Evolutionary conservation across 805 yeast species (phyloP).

Genomic region (Ogataea trehaloabstinens): DNA sequence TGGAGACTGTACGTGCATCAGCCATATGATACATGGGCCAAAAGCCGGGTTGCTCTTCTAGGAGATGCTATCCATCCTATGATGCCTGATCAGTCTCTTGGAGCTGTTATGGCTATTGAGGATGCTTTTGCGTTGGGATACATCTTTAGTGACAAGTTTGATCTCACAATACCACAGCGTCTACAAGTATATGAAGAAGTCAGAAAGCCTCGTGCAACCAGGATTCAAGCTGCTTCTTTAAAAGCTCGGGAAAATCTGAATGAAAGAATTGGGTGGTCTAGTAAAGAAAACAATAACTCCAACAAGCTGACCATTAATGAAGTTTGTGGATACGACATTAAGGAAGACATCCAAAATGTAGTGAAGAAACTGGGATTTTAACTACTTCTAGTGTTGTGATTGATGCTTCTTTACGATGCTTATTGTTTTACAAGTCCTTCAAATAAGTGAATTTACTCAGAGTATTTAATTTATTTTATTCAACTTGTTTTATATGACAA

Average conservation of each 20-base stretch:
- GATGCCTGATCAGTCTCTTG: constrained; percentile 24
- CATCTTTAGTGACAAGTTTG: constrained; percentile 28
- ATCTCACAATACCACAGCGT: constrained; percentile 23
- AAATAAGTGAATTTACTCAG: too few relatives aligned
- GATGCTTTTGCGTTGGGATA: constrained; percentile 26
- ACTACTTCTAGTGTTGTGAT: too few relatives aligned
- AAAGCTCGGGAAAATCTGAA: constrained; percentile 32
- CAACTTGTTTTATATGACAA: neutral
- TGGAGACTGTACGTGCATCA: constrained; percentile 29
- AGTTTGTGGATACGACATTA: constrained; percentile 33
- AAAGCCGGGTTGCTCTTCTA: constrained; percentile 30
- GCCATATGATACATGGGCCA: constrained; percentile 24
- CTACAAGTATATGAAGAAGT: constrained; percentile 26
- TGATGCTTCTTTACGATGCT: too few relatives aligned
- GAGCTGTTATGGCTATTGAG: constrained; percentile 19
- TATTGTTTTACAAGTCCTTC: too few relatives aligned
- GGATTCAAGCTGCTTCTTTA: constrained; percentile 32
- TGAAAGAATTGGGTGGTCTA: constrained; percentile 33
- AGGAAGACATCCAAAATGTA: constrained; percentile 19
- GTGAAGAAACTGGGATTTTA: too few relatives aligned
- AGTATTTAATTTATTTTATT: too few relatives aligned
- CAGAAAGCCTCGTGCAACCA: constrained; percentile 31
- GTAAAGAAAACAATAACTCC: constrained; percentile 15
- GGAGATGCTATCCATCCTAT: constrained; percentile 39
- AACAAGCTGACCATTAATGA: constrained; percentile 31